These are phyloP conservation scores for Stenocarpella maydis DNA, from an alignment of 2,329 filamentous ascomycete genomes.

Conservation along the genomic window DNA sequence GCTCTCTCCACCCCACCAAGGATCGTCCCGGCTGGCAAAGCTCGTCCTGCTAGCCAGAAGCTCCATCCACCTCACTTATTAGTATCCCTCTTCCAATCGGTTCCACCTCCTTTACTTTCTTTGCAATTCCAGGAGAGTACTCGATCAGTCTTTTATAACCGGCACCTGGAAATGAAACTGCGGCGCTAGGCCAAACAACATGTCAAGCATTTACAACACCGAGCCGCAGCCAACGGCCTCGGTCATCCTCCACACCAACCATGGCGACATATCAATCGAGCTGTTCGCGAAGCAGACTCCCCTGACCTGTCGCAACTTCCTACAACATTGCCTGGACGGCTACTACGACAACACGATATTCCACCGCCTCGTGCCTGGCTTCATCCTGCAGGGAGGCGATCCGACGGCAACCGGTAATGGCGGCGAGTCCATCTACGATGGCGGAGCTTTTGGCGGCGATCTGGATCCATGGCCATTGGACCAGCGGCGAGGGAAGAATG, in stretches of 20 bases:
- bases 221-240: conserved; percentile 95
- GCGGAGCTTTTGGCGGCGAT: conserved; percentile 76
- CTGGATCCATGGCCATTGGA: conserved; percentile 78
- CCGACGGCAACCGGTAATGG: conserved; percentile 92
- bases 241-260: conserved; percentile 87
- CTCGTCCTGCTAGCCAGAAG: neutral
- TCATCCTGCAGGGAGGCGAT: conserved; percentile 94
- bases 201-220: conserved; percentile 93
- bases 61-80: neutral
- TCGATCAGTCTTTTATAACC: no score
- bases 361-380: conserved; percentile 89
- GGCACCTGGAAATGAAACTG: neutral
- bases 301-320: conserved; percentile 90
- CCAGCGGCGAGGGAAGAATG: conserved; percentile 67
- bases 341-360: conserved; percentile 96
- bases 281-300: conserved; percentile 96
- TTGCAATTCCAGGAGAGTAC: neutral
- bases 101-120: neutral
- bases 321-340: conserved; percentile 92
- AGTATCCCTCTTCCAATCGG: neutral
- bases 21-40: conserved; percentile 20
- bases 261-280: conserved; percentile 88
- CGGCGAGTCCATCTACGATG: conserved; percentile 91
- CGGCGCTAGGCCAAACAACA: conserved; percentile 47
- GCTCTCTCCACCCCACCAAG: conserved; percentile 9